Evolutionary conservation across 352 stramenopile species (phyloP).

Genomic region (Pythium insidiosum): DNA sequence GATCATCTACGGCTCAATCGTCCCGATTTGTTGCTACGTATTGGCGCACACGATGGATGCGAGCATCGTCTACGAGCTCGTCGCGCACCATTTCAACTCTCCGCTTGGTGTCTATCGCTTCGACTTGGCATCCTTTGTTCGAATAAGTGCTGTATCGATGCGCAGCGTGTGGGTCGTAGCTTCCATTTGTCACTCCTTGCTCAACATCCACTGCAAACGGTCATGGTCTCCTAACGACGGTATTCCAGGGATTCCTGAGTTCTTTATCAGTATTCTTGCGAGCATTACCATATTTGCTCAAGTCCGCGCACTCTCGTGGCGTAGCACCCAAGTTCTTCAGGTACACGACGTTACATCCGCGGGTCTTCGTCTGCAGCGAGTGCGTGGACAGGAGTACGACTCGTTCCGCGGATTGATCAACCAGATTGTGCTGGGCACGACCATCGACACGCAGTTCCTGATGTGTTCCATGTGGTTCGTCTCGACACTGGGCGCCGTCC

Average conservation of each 20-base stretch:
- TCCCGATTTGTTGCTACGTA: slow-evolving; percentile 23
- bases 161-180: slow-evolving; percentile 20
- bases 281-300: slow-evolving; percentile 10
- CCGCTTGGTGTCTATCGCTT: slow-evolving; percentile 7
- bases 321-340: slow-evolving; percentile 1
- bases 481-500: background rate
- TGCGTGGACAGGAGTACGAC: background rate
- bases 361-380: background rate
- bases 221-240: slow-evolving; percentile 9
- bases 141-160: slow-evolving; percentile 19
- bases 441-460: slow-evolving; percentile 6
- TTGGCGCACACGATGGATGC: slow-evolving; percentile 23
- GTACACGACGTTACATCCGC: slow-evolving; percentile 2
- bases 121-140: slow-evolving; percentile 6
- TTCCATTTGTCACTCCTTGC: slow-evolving; percentile 5
- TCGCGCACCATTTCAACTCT: slow-evolving; percentile 15
- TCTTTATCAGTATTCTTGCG: slow-evolving; percentile 14
- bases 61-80: slow-evolving; percentile 11
- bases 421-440: slow-evolving; percentile 1
- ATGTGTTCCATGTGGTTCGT: background rate
- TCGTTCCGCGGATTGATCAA: background rate
- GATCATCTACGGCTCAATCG: slow-evolving; percentile 21
- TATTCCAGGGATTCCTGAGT: slow-evolving; percentile 15
- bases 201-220: slow-evolving; percentile 1
- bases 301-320: background rate